These are phyloP conservation scores for Ailanthus altissimus DNA, from an alignment of 345 rosid species.

Conservation along the genomic window DNA sequence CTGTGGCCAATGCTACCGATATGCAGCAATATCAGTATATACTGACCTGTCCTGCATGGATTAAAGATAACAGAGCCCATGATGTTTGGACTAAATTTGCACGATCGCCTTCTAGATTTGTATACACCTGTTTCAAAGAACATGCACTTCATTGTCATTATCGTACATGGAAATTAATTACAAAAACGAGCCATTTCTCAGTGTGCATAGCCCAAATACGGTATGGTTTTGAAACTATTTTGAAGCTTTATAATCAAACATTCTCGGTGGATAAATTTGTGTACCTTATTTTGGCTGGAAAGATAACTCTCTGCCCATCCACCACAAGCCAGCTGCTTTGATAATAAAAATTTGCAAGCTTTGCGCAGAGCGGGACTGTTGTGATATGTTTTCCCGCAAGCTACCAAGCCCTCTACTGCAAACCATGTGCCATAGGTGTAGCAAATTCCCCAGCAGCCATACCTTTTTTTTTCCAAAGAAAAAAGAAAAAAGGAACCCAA, in stretches of 20 bases:
- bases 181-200: no score
- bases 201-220: no score
- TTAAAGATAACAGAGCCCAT: constrained; percentile 54
- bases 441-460: constrained; percentile 75
- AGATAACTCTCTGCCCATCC: constrained; percentile 76
- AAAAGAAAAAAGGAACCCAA: no score
- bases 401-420: constrained; percentile 48
- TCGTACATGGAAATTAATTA: neutral
- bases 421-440: constrained; percentile 64
- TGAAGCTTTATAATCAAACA: no score
- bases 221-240: no score
- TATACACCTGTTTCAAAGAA: constrained; percentile 33
- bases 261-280: no score
- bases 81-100: constrained; percentile 57
- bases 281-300: constrained; percentile 53
- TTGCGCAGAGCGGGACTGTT: constrained; percentile 39
- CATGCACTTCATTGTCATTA: no score
- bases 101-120: constrained; percentile 38
- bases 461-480: no score
- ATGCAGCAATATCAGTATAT: no score
- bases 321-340: constrained; percentile 52
- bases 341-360: constrained; percentile 54
- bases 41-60: constrained; percentile 49
- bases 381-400: constrained; percentile 43
- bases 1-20: no score